phyloP scores from a whole-genome alignment of 208 protist genomes.

The Tritrichomonas musculus region DNA sequence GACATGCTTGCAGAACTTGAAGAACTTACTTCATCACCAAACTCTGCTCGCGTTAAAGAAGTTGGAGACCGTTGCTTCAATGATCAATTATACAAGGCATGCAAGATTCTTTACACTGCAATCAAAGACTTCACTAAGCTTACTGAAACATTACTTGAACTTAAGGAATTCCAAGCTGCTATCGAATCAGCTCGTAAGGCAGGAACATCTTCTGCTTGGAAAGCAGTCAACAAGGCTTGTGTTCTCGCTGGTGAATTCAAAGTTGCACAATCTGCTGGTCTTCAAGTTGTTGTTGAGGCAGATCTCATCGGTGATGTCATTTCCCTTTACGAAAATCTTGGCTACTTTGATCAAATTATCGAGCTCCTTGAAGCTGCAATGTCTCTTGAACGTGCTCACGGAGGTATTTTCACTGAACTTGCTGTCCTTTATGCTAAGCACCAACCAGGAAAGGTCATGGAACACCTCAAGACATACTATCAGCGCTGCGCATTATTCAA shows the following conservation, averaged over 20 bases:
- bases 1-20: slow-evolving; percentile 87
- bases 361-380: slow-evolving; percentile 67
- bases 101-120: slow-evolving; percentile 88
- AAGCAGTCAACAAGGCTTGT: slow-evolving; percentile 82
- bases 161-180: slow-evolving; percentile 72
- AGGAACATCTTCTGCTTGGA: slow-evolving; percentile 69
- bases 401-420: slow-evolving; percentile 98
- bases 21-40: slow-evolving; percentile 92
- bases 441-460: slow-evolving; percentile 86
- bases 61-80: slow-evolving; percentile 95
- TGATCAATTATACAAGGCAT: slow-evolving; percentile 87
- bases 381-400: slow-evolving; percentile 81
- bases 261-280: slow-evolving; percentile 86
- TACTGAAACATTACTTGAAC: slow-evolving; percentile 82
- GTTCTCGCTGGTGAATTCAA: slow-evolving; percentile 92
- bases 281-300: slow-evolving; percentile 91
- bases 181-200: slow-evolving; percentile 97
- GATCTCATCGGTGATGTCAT: slow-evolving; percentile 88
- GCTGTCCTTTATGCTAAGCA: slow-evolving; percentile 96
- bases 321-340: slow-evolving; percentile 66
- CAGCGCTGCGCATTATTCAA: slow-evolving; percentile 90
- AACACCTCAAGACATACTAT: slow-evolving; percentile 93
- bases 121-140: slow-evolving; percentile 86
- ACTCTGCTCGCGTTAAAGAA: slow-evolving; percentile 68
- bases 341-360: slow-evolving; percentile 87